These are phyloP conservation scores for Arachis hypogaea DNA, from an alignment of 306 rosid genomes.

Conservation along the genomic window DNA sequence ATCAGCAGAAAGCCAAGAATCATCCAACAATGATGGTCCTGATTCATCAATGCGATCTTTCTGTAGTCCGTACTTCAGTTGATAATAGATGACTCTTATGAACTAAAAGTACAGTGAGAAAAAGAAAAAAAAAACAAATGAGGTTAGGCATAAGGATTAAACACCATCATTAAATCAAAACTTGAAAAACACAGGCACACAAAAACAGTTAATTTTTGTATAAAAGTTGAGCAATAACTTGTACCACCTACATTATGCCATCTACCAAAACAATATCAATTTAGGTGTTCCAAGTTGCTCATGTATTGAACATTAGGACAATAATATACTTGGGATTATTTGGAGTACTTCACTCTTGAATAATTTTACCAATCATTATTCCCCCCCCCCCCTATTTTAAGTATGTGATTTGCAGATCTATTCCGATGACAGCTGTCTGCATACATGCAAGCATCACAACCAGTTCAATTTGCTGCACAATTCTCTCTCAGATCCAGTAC, in stretches of 20 bases:
- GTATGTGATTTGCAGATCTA: not conserved
- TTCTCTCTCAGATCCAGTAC: not conserved
- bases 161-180: constrained; percentile 13
- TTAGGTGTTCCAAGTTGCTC: no score
- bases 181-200: not conserved
- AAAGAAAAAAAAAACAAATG: constrained; percentile 13
- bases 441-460: constrained; percentile 6
- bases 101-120: constrained; percentile 51
- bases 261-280: not conserved
- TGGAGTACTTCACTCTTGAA: constrained; percentile 3
- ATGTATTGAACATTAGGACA: constrained; percentile 15
- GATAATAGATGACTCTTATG: constrained; percentile 76
- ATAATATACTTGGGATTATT: constrained; percentile 22
- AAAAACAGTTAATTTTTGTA: constrained; percentile 14
- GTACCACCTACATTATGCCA: constrained; percentile 6
- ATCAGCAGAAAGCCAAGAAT: constrained; percentile 75
- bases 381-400: no score
- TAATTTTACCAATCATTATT: not conserved
- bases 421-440: not conserved
- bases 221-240: not conserved
- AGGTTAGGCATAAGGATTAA: not conserved
- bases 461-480: constrained; percentile 11
- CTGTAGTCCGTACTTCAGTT: constrained; percentile 73
- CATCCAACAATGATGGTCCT: constrained; percentile 58
- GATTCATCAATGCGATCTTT: constrained; percentile 50